A percentile compares a stretch with the other conserved stretches of the same genome.
These are phyloP conservation scores for Rhododendron kiyosumense DNA, from an alignment of 148 eudicot genomes.

Conservation along the genomic window DNA sequence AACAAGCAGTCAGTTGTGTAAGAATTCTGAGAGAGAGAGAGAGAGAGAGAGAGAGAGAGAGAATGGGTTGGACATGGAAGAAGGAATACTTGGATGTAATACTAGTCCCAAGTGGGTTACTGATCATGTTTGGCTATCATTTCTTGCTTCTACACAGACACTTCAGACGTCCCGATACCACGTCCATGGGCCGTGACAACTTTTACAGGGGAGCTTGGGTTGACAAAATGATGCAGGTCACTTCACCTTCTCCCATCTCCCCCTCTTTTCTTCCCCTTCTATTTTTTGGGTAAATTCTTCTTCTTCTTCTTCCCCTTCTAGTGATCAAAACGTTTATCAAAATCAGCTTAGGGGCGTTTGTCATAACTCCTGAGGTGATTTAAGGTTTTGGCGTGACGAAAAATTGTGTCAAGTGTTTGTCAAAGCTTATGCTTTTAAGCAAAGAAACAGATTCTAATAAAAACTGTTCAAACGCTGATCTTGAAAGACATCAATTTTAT, in stretches of 20 bases:
- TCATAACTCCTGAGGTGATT: background rate
- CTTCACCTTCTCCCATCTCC: background rate
- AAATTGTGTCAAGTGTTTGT: background rate
- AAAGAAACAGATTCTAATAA: background rate
- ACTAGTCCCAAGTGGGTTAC: slow-evolving; percentile 57
- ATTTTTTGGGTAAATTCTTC: too few species aligned
- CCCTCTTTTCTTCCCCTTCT: background rate
- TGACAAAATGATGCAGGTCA: slow-evolving; percentile 52
- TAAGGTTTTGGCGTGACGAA: background rate
- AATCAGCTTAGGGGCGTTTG: background rate
- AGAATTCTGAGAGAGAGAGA: background rate
- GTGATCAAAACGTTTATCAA: background rate
- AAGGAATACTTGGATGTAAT: slow-evolving; percentile 60
- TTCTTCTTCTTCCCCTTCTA: background rate
- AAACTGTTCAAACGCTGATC: background rate
- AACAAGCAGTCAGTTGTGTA: background rate
- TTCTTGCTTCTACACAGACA: slow-evolving; percentile 48
- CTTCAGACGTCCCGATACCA: slow-evolving; percentile 31
- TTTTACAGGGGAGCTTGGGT: slow-evolving; percentile 55
- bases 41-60: background rate
- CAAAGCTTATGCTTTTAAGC: background rate
- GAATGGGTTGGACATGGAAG: slow-evolving; percentile 27
- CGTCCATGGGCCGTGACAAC: slow-evolving; percentile 59
- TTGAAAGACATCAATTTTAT: background rate
- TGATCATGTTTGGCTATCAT: slow-evolving; percentile 65